Conservation (phyloP, 2,329 filamentous ascomycete genomes). For the Cadophora luteo-olivacea region DNA sequence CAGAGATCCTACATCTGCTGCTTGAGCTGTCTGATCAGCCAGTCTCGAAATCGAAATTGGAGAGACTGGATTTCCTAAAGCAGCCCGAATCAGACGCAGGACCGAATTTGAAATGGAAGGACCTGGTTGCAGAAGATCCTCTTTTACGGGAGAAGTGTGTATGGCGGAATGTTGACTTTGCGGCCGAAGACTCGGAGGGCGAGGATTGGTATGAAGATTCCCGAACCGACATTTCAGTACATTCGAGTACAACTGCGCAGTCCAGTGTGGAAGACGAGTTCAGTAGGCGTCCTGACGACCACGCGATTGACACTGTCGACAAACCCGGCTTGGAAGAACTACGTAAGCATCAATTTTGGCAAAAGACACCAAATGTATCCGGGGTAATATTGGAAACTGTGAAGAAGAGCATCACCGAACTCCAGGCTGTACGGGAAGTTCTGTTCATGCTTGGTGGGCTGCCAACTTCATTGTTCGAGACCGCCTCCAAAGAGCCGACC, state of each 20-base stretch:
- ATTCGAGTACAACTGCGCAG: constrained; percentile 42
- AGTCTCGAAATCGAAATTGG: constrained; percentile 69
- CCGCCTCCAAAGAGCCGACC: constrained; percentile 47
- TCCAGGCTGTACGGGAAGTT: constrained; percentile 76
- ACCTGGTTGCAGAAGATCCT: constrained; percentile 78
- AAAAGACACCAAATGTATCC: constrained; percentile 42
- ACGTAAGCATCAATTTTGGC: constrained; percentile 55
- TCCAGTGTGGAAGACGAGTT: constrained; percentile 43
- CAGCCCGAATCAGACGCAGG: constrained; percentile 52
- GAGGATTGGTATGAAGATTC: constrained; percentile 46
- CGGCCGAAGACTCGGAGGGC: constrained; percentile 65
- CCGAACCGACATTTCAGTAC: constrained; percentile 47
- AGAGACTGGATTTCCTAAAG: constrained; percentile 63
- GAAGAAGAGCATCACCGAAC: constrained; percentile 55
- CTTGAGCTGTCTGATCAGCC: constrained; percentile 84
- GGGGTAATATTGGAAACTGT: constrained; percentile 40
- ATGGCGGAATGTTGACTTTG: constrained; percentile 75
- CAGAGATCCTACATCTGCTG: constrained; percentile 80
- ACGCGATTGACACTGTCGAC: constrained; percentile 42
- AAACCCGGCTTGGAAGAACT: constrained; percentile 48
- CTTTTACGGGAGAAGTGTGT: constrained; percentile 70
- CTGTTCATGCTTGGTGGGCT: constrained; percentile 87
- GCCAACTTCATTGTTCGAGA: constrained; percentile 72
- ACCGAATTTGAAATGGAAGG: constrained; percentile 73
- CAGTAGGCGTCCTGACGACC: constrained; percentile 43